Conservation (phyloP, 768 basidiomycete species). For the Pleurotus salmoneostramineus region DNA sequence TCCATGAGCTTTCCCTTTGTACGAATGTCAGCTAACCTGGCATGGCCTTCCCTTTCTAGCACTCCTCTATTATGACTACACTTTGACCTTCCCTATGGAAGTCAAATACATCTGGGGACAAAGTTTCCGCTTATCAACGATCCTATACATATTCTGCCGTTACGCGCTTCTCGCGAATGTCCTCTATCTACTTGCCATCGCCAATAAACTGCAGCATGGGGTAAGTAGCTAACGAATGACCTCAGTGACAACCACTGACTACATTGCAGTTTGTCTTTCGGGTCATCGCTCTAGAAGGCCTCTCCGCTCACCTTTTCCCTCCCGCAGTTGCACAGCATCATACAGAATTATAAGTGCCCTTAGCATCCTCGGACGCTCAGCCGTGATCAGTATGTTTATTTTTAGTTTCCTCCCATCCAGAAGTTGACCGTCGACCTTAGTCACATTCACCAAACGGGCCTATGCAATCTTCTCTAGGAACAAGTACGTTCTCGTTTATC, state of each 20-base stretch:
- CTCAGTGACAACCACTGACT: neutral
- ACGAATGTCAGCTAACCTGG: too few species aligned
- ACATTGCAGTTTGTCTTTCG: too few species aligned
- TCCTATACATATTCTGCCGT: slow-evolving; percentile 27
- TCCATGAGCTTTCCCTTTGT: too few species aligned
- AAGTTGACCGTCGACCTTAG: neutral
- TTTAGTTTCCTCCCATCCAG: neutral
- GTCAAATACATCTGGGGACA: slow-evolving; percentile 26
- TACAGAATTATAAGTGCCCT: slow-evolving; percentile 23
- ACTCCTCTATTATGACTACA: slow-evolving; percentile 28
- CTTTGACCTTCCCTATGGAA: slow-evolving; percentile 25
- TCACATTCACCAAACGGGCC: slow-evolving; percentile 13
- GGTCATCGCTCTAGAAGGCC: too few species aligned
- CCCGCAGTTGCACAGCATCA: slow-evolving; percentile 20
- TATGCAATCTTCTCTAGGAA: slow-evolving; percentile 21
- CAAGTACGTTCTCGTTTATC: slow-evolving; percentile 15
- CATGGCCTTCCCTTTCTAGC: slow-evolving; percentile 10
- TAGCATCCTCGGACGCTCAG: slow-evolving; percentile 24
- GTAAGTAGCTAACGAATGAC: slow-evolving; percentile 1
- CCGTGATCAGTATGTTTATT: slow-evolving; percentile 18
- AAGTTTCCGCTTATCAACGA: slow-evolving; percentile 21
- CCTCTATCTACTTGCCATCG: slow-evolving; percentile 24
- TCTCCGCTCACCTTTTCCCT: neutral
- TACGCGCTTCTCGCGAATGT: slow-evolving; percentile 29
- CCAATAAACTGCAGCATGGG: slow-evolving; percentile 14